A percentile compares a stretch with the other conserved stretches of the same genome.
phyloP scores from a whole-genome alignment of 2,329 filamentous ascomycete genomes.

The Microdochium paspali region DNA sequence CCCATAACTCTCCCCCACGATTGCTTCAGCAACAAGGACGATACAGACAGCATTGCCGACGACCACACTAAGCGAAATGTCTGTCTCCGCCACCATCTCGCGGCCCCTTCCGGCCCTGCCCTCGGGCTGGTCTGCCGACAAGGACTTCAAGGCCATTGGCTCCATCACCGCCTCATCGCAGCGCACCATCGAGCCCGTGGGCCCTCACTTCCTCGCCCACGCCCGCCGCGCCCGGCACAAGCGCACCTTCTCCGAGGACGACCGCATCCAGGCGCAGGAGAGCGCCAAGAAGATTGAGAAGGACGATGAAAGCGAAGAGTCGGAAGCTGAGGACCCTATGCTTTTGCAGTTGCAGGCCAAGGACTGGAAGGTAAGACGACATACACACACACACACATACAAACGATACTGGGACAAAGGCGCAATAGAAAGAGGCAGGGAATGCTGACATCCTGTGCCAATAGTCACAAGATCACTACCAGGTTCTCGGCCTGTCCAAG shows the following conservation, averaged over 20 bases:
- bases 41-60: too few relatives aligned
- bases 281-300: constrained; percentile 94
- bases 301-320: constrained; percentile 81
- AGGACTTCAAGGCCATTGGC: constrained; percentile 82
- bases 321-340: constrained; percentile 86
- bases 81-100: constrained; percentile 49
- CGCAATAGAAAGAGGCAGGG: too few relatives aligned
- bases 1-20: constrained; percentile 7
- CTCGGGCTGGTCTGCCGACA: constrained; percentile 74
- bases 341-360: constrained; percentile 91
- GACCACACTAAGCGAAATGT: too few relatives aligned
- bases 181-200: constrained; percentile 89
- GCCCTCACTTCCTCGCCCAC: constrained; percentile 95
- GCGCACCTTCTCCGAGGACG: constrained; percentile 97
- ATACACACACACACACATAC: too few relatives aligned
- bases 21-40: constrained; percentile 5
- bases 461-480: constrained; percentile 93
- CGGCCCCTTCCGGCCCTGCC: constrained; percentile 68
- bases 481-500: constrained; percentile 85
- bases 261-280: constrained; percentile 91
- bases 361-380: constrained; percentile 83
- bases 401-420: too few relatives aligned
- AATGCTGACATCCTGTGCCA: constrained; percentile 4
- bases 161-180: constrained; percentile 68
- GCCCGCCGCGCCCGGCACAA: constrained; percentile 92